Conservation (phyloP, 106 monocot genomes). For the Hemerocallis citrina region DNA sequence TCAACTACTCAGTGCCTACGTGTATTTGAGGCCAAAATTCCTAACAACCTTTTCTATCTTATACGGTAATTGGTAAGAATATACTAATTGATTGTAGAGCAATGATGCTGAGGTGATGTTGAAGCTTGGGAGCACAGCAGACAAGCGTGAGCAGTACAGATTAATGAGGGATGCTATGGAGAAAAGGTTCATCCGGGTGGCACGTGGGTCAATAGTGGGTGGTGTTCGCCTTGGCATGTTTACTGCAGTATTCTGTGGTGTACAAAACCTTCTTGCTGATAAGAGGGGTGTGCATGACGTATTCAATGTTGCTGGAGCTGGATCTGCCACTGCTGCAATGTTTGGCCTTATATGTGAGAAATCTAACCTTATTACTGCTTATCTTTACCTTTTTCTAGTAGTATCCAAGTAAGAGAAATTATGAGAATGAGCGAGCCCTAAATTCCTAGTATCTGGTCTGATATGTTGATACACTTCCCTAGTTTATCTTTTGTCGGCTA, state of each 20-base stretch:
- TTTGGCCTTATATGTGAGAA: constrained; percentile 88
- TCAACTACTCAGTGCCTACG: too few species aligned
- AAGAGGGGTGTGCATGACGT: constrained; percentile 83
- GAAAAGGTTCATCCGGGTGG: constrained; percentile 76
- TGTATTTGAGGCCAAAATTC: too few species aligned
- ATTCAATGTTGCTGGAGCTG: constrained; percentile 89
- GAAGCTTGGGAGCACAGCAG: constrained; percentile 91
- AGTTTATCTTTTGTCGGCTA: too few species aligned
- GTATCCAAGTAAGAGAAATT: too few species aligned
- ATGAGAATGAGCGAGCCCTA: too few species aligned
- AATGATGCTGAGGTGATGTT: constrained; percentile 98
- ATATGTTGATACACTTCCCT: too few species aligned
- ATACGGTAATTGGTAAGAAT: background rate
- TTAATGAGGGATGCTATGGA: constrained; percentile 99
- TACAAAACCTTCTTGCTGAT: constrained; percentile 78
- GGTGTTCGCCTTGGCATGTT: constrained; percentile 95
- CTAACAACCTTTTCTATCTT: too few species aligned
- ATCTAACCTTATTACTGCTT: background rate
- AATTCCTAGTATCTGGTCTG: too few species aligned
- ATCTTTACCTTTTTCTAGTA: background rate
- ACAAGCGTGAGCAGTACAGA: constrained; percentile 93
- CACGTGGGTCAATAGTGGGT: constrained; percentile 84
- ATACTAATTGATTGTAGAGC: constrained; percentile 41
- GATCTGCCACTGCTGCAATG: constrained; percentile 84
- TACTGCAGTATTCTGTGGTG: constrained; percentile 69